These are phyloP conservation scores for Millerozyma miso DNA, from an alignment of 805 yeast species.

Conservation along the genomic window DNA sequence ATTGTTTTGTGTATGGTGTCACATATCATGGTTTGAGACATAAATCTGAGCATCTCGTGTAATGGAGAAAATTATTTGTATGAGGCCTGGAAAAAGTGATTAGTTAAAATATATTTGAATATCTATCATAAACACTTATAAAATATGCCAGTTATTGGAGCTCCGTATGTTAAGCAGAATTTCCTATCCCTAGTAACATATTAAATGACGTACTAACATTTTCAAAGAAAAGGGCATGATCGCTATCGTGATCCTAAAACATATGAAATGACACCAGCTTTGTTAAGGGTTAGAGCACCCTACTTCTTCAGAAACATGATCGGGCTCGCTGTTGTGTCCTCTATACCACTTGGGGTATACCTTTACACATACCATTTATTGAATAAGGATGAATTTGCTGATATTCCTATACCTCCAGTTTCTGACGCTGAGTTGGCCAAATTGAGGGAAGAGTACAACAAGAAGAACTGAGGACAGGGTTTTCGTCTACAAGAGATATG, in stretches of 20 bases:
- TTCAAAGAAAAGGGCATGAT: slow-evolving; percentile 38
- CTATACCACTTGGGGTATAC: slow-evolving; percentile 70
- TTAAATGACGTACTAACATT: slow-evolving; percentile 8
- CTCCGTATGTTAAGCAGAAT: slow-evolving; percentile 21
- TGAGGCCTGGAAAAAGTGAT: neutral
- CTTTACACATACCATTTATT: slow-evolving; percentile 58
- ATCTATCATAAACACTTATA: neutral
- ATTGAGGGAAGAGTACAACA: slow-evolving; percentile 70
- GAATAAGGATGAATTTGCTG: slow-evolving; percentile 77
- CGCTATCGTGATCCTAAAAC: slow-evolving; percentile 59
- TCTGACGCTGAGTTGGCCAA: slow-evolving; percentile 69
- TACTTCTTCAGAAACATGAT: slow-evolving; percentile 74
- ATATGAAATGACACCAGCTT: slow-evolving; percentile 88
- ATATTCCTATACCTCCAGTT: slow-evolving; percentile 92
- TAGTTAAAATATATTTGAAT: neutral
- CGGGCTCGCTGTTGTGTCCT: slow-evolving; percentile 53
- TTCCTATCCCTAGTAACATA: neutral
- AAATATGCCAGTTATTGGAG: slow-evolving; percentile 25
- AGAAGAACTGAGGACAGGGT: slow-evolving; percentile 25
- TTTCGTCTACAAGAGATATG: no score
- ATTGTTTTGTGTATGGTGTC: no score
- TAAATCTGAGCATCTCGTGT: neutral
- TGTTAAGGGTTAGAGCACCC: slow-evolving; percentile 85
- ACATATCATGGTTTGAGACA: no score
- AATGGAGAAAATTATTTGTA: neutral